Evolutionary conservation across 805 yeast species (phyloP), one percentile per base, ranked within the genome.

Genomic region (Candida incommunis): DNA sequence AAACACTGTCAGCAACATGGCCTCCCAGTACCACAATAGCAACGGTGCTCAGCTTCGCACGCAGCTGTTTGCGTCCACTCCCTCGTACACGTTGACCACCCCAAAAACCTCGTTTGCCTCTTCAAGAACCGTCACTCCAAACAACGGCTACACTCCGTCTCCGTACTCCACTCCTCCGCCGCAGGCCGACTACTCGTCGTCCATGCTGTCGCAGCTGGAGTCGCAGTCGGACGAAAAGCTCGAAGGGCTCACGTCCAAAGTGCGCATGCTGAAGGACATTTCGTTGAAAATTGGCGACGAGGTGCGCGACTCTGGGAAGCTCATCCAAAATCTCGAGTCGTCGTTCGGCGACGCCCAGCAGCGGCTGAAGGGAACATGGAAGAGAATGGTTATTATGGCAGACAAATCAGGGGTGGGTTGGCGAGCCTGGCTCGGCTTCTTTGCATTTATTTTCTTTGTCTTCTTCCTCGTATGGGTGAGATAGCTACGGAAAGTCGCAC

Each of bases 171-270:
- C 37, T 11, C 37, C 37, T 11, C 37, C 37, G 7, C 37, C 37
- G 7, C 18, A 7, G 2, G 52, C 57, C 46, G 42, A 69, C 54
- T 72, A 67, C 55, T 65, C 72, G 13, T 81, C 77, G 40, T 62
- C 75, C 23, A 67, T 71, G 46, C 54, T 78, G 52, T 71, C 80
- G 20, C 76, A 74, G 48, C 57, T 81, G 42, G 88, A 81, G 57
- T 68, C 80, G 2, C 88, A 81, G 55, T 72, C 72, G 48, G 82
- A 76, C 27, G 80, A 76, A 46, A 75, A 78, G 44, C 58, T 76
- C 51, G 67, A 69, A 21, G 62, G 69, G 2, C 72, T 81, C 71
- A 66, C 72, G 26, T 68, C 71, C 34, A 76, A 74, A 50, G 69
- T 81, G 20, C 61, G 66, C 42, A 66, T 75, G 23, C 61, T 81